Evolutionary conservation across 495 filamentous ascomycete species (phyloP), one percentile per base, ranked within the genome.

Genomic region (Penicillium argentinense): DNA sequence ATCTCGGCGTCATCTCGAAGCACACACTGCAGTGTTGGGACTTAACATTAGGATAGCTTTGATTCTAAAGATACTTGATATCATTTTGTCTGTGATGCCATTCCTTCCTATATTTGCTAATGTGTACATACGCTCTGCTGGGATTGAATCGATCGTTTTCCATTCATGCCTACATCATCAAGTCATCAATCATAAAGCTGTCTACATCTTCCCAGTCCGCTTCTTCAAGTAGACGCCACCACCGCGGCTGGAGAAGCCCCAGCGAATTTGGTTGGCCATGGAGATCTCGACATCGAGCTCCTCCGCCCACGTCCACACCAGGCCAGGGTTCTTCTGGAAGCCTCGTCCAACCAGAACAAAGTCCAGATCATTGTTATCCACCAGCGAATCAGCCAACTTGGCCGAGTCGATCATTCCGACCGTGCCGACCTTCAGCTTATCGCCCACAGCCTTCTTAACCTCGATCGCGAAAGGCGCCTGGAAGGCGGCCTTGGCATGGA

Each of bases 231-330:
- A 62, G 11, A 45, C 42, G 12, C 59, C 60, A 23, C 50, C 59
- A 21, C 56, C 61, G 19, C 61, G 59, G 32, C 47, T 45, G 1
- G 47, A 24, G 29, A 67, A 69, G 21, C 66, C 81, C 84, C 82
- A 87, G 2, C 79, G 65, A 42, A 87, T 87, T 69, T 89, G 86
- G 40, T 82, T 80, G 1, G 84, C 80, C 52, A 81, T 76, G 32
- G 79, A 63, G 14, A 86, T 81, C 49, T 82, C 71, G 9, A 83
- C 66, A 8, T 74, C 78, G 33, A 89, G 53, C 36, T 89, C 84
- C 52, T 88, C 80, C 0, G 84, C 86, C 70, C 76, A 88, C 0
- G 67, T 56, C 78, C 85, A 87, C 1, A 86, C 83, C 28, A 88
- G 50, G 4, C 79, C 76, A 0, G 85, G 83, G 51, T 88, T 82